These are phyloP conservation scores for Aspergillus cristatus DNA, from an alignment of 495 filamentous ascomycete species.

Conservation along the genomic window DNA sequence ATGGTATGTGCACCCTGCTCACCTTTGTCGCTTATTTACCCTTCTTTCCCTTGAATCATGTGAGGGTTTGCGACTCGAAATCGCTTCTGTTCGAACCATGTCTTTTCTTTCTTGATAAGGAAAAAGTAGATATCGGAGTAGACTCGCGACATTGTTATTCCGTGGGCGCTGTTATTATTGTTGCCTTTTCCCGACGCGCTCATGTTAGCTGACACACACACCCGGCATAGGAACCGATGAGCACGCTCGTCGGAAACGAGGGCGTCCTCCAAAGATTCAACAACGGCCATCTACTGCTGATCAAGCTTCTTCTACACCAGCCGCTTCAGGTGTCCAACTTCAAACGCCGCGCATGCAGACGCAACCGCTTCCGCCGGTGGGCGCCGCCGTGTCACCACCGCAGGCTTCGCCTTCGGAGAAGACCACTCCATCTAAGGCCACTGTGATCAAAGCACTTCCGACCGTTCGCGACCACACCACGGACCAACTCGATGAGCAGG, in stretches of 20 bases:
- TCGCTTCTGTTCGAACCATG: too few species aligned
- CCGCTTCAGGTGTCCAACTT: constrained; percentile 41
- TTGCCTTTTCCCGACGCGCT: not conserved
- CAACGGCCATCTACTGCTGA: constrained; percentile 46
- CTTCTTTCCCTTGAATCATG: not conserved
- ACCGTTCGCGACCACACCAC: constrained; percentile 97
- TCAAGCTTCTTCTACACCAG: constrained; percentile 20
- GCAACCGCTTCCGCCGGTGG: constrained; percentile 53
- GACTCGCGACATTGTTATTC: too few species aligned
- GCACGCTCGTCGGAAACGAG: constrained; percentile 76
- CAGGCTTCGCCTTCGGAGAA: constrained; percentile 74
- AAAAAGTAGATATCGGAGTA: too few species aligned
- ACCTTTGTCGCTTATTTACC: too few species aligned
- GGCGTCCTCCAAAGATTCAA: constrained; percentile 65
- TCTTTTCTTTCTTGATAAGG: too few species aligned
- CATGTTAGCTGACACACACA: constrained; percentile 3
- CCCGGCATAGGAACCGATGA: constrained; percentile 38
- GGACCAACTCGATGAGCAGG: constrained; percentile 81
- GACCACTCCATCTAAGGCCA: constrained; percentile 74
- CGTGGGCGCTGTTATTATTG: not conserved
- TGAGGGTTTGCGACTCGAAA: too few species aligned
- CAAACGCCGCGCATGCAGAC: constrained; percentile 77
- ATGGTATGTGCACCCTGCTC: constrained; percentile 57
- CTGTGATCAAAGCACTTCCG: constrained; percentile 85
- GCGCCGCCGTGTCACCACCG: constrained; percentile 43